A percentile compares a stretch with the other conserved stretches of the same genome.
Conservation (phyloP, 108 stramenopile genomes). For the Craspedostauros australis region DNA sequence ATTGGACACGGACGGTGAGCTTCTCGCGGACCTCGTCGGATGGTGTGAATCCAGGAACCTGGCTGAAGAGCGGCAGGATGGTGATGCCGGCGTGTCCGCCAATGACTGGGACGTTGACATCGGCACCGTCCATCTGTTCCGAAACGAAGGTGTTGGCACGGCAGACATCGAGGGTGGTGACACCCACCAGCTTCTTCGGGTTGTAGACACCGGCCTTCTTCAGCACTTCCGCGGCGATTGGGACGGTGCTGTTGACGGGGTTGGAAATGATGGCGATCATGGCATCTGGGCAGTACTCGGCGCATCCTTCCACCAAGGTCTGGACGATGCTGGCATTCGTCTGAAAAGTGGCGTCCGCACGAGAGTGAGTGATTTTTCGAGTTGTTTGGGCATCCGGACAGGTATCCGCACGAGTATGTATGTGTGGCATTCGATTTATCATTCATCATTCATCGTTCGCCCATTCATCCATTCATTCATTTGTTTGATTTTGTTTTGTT, state of each 20-base stretch:
- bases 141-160: slow-evolving; percentile 99
- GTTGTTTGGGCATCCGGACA: too few species aligned
- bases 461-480: too few species aligned
- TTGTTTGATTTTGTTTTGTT: too few species aligned
- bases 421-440: too few species aligned
- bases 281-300: slow-evolving; percentile 92
- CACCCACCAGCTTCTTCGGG: slow-evolving; percentile 92
- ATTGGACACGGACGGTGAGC: slow-evolving; percentile 94
- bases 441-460: too few species aligned
- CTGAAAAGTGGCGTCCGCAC: too few species aligned
- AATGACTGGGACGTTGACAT: slow-evolving; percentile 93
- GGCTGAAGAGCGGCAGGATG: slow-evolving; percentile 95
- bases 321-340: slow-evolving; percentile 73
- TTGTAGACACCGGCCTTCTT: slow-evolving; percentile 95
- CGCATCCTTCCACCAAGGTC: slow-evolving; percentile 92
- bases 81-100: slow-evolving; percentile 99
- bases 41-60: slow-evolving; percentile 85
- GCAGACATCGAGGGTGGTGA: slow-evolving; percentile 98
- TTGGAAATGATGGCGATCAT: slow-evolving; percentile 97
- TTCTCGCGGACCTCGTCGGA: slow-evolving; percentile 83
- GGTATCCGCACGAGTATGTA: too few species aligned
- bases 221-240: slow-evolving; percentile 97
- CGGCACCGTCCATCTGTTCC: slow-evolving; percentile 78
- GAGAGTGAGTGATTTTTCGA: too few species aligned
- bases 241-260: slow-evolving; percentile 99